These are phyloP conservation scores for Exserohilum rostratum DNA, from an alignment of 2,329 filamentous ascomycete genomes.

Conservation along the genomic window DNA sequence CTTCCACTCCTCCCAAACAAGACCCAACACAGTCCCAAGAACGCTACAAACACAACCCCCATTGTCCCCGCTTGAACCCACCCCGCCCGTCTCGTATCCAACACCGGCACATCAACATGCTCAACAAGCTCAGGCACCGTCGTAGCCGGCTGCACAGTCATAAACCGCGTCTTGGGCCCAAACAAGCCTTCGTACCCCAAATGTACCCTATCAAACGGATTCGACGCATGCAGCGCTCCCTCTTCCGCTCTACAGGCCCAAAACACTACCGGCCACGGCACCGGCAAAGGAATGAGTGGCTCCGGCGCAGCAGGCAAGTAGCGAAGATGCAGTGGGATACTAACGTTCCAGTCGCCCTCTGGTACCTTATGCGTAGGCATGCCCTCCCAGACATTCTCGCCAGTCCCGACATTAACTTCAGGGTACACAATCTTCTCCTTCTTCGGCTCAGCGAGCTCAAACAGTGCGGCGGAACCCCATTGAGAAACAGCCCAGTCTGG, in stretches of 20 bases:
- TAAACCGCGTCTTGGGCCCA: constrained; percentile 77
- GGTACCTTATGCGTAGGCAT: constrained; percentile 27
- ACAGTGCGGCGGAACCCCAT: constrained; percentile 81
- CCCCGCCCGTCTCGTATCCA: constrained; percentile 44
- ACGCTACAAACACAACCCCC: constrained; percentile 51
- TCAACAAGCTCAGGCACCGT: constrained; percentile 29
- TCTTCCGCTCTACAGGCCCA: constrained; percentile 81
- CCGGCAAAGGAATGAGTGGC: constrained; percentile 50
- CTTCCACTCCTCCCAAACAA: constrained; percentile 33
- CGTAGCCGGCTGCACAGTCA: constrained; percentile 62
- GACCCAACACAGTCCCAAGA: constrained; percentile 53
- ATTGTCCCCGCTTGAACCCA: constrained; percentile 54
- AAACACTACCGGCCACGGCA: constrained; percentile 85
- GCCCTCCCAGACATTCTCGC: constrained; percentile 1
- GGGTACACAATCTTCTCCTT: constrained; percentile 7
- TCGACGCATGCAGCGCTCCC: constrained; percentile 71
- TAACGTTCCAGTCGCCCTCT: constrained; percentile 61
- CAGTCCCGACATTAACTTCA: constrained; percentile 9
- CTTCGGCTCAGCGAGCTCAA: constrained; percentile 69
- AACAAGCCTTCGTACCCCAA: constrained; percentile 88
- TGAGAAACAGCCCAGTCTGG: constrained; percentile 76
- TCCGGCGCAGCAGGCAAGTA: constrained; percentile 65
- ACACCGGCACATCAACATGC: constrained; percentile 51
- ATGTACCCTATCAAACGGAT: constrained; percentile 83
- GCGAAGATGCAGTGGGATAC: constrained; percentile 83